Evolutionary conservation across 2,329 filamentous ascomycete genomes (phyloP), one percentile per base, ranked within the genome.

Genomic region (Dissoconium aciculare): DNA sequence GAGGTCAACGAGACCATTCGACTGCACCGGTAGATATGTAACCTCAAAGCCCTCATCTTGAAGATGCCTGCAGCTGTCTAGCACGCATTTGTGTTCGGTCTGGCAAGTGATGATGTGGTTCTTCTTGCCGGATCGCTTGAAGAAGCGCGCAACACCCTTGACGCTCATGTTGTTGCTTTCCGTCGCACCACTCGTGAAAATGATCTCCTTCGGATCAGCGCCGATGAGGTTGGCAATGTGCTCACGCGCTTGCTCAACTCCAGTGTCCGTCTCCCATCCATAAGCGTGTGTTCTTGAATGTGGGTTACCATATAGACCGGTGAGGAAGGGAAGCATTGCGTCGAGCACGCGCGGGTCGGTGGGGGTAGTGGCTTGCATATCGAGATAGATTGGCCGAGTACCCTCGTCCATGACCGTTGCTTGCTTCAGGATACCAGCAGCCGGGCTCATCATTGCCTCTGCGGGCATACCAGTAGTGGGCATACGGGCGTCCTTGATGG

Each of bases 101-200:
- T 95, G 89, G 23, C 75, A 83, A 14, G 89, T 98, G 56, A 98
- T 84, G 51, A 98, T 87, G 58, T 98, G 89, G 62, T 80, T 93
- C 74, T 95, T 95, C 72, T 94, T 94, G 47, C 84, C 85, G 2
- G 73, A 75, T 35, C 82, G 74, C 43, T 83, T 84, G 54, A 94
- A 94, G 62, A 98, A 98, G 40, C 87, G 71, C 12, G 89, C 85
- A 5, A 98, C 87, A 41, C 89, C 89, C 63, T 98, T 98, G 63
- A 98, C 83, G 58, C 84, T 93, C 89, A 98, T 98, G 51, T 98
- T 98, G 61, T 98, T 98, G 54, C 84, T 94, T 63, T 98, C 89
- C 0, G 89, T 98, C 11, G 89, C 89, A 33, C 89, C 89, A 49
- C 85, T 94, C 5, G 89, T 98, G 60, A 98, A 95, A 48, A 98